phyloP scores from a whole-genome alignment of 169 alveolate species.

The Plasmodium gonderi region DNA sequence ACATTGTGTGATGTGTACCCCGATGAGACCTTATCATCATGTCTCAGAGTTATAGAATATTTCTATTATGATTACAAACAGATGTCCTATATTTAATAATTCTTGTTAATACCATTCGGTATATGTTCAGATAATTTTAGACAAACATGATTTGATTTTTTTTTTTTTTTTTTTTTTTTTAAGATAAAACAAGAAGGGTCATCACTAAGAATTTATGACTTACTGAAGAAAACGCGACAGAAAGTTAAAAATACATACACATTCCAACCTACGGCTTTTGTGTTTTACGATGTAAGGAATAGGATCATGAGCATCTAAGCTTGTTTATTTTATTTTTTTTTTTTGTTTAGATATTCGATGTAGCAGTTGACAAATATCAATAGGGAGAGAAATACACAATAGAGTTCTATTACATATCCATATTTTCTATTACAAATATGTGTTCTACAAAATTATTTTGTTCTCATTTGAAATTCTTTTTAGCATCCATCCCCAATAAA shows the following conservation, averaged over 20 bases:
- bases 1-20: no score
- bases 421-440: neutral
- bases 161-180: neutral
- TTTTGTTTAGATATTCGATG: no score
- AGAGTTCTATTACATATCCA: neutral
- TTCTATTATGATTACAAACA: neutral
- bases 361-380: neutral
- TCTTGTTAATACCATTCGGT: neutral
- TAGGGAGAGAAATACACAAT: neutral
- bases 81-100: neutral
- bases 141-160: neutral
- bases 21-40: no score
- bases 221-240: constrained; percentile 77
- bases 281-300: constrained; percentile 80
- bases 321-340: no score
- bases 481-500: constrained; percentile 73
- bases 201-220: constrained; percentile 78
- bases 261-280: constrained; percentile 83
- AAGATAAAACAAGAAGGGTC: constrained; percentile 85
- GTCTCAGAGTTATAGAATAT: neutral
- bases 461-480: neutral
- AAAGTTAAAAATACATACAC: constrained; percentile 76
- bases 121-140: neutral
- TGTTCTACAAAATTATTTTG: neutral
- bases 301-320: neutral